These are phyloP conservation scores for Lipomyces sp. DNA, from an alignment of 805 yeast genomes.

Conservation along the genomic window DNA sequence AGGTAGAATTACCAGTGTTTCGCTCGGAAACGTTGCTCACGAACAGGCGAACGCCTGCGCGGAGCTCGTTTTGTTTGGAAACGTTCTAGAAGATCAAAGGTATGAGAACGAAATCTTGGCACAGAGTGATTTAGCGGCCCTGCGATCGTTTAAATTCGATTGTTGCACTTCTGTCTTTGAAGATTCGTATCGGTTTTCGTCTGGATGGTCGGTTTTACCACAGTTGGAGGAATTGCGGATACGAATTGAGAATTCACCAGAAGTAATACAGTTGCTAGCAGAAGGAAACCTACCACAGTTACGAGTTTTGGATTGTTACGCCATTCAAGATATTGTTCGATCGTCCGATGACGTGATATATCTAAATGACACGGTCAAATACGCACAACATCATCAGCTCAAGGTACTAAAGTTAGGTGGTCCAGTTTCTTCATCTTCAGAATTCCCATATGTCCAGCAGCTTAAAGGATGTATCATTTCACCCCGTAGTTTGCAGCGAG, in stretches of 20 bases:
- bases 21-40: constrained; percentile 6
- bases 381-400: constrained; percentile 12
- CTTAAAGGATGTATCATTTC: constrained; percentile 7
- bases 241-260: constrained; percentile 15
- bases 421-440: background rate
- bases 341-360: constrained; percentile 11
- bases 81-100: background rate
- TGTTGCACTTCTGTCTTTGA: constrained; percentile 9
- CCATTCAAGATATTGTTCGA: constrained; percentile 14
- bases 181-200: background rate
- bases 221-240: constrained; percentile 19
- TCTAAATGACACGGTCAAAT: constrained; percentile 8
- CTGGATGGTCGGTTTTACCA: background rate
- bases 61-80: background rate
- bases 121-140: background rate
- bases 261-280: constrained; percentile 8
- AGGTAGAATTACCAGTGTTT: background rate
- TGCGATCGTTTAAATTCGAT: constrained; percentile 6
- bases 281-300: constrained; percentile 13
- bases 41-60: constrained; percentile 3
- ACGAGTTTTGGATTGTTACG: constrained; percentile 15
- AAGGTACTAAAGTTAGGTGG: constrained; percentile 11
- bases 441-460: constrained; percentile 15
- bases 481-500: constrained; percentile 16
- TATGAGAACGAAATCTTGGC: background rate